Percentiles rank a stretch among this genome's conserved stretches.
phyloP scores from a whole-genome alignment of 2,329 filamentous ascomycete species.

The Fonsecaea multimorphosa region DNA sequence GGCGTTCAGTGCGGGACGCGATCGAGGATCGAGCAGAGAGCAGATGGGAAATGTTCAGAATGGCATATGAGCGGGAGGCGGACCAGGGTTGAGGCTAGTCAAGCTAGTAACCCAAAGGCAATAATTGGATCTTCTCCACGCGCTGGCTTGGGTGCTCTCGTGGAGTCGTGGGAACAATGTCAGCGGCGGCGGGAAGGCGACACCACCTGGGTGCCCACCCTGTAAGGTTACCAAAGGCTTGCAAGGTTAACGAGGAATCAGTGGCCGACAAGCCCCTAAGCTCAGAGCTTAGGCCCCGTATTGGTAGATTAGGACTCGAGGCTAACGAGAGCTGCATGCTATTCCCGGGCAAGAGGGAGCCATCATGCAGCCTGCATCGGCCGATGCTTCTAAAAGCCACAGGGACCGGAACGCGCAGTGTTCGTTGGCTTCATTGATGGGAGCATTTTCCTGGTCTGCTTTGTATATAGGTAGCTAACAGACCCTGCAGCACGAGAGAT shows the following conservation, averaged over 20 bases:
- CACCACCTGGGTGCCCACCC: too few species aligned
- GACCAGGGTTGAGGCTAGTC: conserved; percentile 8
- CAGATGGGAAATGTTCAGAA: conserved; percentile 36
- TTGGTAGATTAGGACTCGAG: conserved; percentile 25
- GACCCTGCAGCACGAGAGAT: conserved; percentile 4
- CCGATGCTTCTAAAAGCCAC: conserved; percentile 10
- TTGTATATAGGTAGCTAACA: neutral
- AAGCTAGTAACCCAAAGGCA: too few species aligned
- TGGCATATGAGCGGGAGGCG: conserved; percentile 27
- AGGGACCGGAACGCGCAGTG: neutral
- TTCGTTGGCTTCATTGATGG: neutral
- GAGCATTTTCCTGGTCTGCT: neutral
- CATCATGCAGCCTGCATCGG: conserved; percentile 19
- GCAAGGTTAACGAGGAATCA: conserved; percentile 1
- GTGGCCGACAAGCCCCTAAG: conserved; percentile 13
- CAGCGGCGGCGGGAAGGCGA: conserved; percentile 19
- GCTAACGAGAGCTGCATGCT: conserved; percentile 4
- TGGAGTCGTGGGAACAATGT: conserved; percentile 20
- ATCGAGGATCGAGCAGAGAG: conserved; percentile 29
- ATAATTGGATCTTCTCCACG: conserved; percentile 21
- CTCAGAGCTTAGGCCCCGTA: conserved; percentile 9
- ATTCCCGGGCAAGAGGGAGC: conserved; percentile 12
- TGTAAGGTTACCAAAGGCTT: too few species aligned
- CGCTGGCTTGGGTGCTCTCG: conserved; percentile 17
- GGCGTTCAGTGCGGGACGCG: conserved; percentile 11